Conservation (phyloP, 495 filamentous ascomycete species). For the Elasticomyces elasticus region DNA sequence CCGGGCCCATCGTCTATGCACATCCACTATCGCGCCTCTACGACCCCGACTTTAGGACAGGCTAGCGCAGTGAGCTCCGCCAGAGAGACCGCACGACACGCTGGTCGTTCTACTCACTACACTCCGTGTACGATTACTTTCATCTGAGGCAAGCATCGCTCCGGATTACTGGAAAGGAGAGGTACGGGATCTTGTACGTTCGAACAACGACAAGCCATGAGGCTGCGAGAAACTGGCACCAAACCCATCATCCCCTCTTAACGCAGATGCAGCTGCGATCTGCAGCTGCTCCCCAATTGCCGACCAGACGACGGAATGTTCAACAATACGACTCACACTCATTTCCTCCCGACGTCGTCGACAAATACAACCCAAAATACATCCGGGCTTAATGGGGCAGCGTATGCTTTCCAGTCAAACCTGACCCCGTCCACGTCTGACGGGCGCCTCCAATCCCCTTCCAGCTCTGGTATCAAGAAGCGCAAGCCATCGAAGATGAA, state of each 20-base stretch:
- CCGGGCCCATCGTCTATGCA: neutral
- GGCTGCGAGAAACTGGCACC: neutral
- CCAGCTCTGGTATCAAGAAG: neutral
- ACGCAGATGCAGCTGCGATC: neutral
- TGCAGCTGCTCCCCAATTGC: neutral
- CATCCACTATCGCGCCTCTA: too few relatives aligned
- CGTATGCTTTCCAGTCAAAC: neutral
- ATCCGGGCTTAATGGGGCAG: neutral
- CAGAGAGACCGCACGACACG: too few relatives aligned
- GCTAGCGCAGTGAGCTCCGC: too few relatives aligned
- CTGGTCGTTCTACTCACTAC: too few relatives aligned
- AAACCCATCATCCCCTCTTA: neutral
- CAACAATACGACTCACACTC: neutral
- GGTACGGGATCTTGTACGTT: too few relatives aligned
- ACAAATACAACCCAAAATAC: neutral
- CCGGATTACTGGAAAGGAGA: too few relatives aligned
- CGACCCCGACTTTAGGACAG: too few relatives aligned
- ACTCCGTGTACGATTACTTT: too few relatives aligned
- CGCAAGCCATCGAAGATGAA: slow-evolving; percentile 1
- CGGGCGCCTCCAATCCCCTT: neutral
- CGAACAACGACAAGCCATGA: neutral
- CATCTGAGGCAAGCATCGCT: too few relatives aligned
- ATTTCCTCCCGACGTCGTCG: neutral
- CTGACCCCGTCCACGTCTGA: neutral
- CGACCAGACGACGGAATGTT: neutral